Evolutionary conservation across 23 red algal species (phyloP), one percentile per base, ranked within the genome.

Genomic region (Gracilaria domingensis): DNA sequence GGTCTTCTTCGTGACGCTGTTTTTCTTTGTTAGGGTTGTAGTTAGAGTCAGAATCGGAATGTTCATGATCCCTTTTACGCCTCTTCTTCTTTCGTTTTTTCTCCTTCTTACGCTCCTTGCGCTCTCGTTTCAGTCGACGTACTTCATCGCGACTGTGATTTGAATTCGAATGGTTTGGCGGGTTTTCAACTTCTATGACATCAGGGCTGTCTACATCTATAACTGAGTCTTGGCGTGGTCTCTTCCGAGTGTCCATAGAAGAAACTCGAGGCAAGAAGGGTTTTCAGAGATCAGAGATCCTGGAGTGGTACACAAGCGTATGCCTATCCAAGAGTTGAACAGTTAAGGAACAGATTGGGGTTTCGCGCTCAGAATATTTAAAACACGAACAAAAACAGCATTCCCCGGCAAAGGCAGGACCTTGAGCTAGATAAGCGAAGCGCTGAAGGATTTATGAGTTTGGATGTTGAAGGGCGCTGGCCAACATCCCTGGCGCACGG

Each of bases 61-160:
- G 51, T 14, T 79, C 53, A 23, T 21, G 48, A 18, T 80, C 37
- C 25, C 30, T 65, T 44, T 35, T 37, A 23, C 74, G 71, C 42
- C 36, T 80, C 62, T 90, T 90, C 71, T 88, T 88, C n/a, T 88
- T 69, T 35, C 74, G 66, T 81, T 80, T 79, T 26, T 74, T 70
- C 58, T 90, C 87, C 82, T 73, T 86, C 36, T 45, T 57, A 24
- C 87, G 71, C 54, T 58, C 59, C 59, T 81, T 90, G 24, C 76
- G 74, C 76, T 90, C 87, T 77, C 49, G 20, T 36, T 53, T 70
- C 38, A 71, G 74, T 28, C 51, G 71, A 69, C 87, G 87, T 2
- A 35, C 71, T 75, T 90, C 87, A 66, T 80, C 87, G 30, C 74
- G 70, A 66, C 56, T 77, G 13, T 12, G 42, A 45, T 48, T 36